phyloP scores from a whole-genome alignment of 768 basidiomycete species.

The Suillus placidus region DNA sequence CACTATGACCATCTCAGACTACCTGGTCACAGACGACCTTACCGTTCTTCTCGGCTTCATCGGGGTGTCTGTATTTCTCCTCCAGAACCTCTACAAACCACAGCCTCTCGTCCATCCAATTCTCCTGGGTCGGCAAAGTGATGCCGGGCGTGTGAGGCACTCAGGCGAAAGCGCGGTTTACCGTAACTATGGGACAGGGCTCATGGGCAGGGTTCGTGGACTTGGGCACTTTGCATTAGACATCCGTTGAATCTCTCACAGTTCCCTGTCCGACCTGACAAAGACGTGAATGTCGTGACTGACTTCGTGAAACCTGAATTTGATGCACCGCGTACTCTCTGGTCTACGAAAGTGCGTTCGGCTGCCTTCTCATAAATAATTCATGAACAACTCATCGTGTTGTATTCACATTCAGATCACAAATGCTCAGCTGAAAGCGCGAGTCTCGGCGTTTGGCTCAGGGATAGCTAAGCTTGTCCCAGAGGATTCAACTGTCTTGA shows the following conservation, averaged over 20 bases:
- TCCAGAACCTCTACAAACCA: constrained; percentile 78
- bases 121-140: constrained; percentile 88
- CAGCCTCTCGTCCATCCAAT: constrained; percentile 93
- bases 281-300: constrained; percentile 66
- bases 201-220: constrained; percentile 72
- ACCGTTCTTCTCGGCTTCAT: constrained; percentile 78
- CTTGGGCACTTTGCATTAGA: constrained; percentile 7
- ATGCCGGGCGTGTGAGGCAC: constrained; percentile 80
- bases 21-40: constrained; percentile 75
- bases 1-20: constrained; percentile 52
- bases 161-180: constrained; percentile 85
- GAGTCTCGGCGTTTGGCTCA: constrained; percentile 71
- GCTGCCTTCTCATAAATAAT: background rate
- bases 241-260: constrained; percentile 30
- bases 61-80: constrained; percentile 72
- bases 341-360: constrained; percentile 69
- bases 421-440: constrained; percentile 69
- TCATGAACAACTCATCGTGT: background rate
- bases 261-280: constrained; percentile 75
- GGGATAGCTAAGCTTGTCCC: constrained; percentile 65
- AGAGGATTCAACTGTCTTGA: constrained; percentile 66
- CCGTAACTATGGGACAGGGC: constrained; percentile 86
- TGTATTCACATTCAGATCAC: constrained; percentile 56
- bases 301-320: constrained; percentile 71
- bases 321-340: constrained; percentile 71